Conservation (phyloP, 176 grass and related monocot species). For the Saccharum spontaneum region DNA sequence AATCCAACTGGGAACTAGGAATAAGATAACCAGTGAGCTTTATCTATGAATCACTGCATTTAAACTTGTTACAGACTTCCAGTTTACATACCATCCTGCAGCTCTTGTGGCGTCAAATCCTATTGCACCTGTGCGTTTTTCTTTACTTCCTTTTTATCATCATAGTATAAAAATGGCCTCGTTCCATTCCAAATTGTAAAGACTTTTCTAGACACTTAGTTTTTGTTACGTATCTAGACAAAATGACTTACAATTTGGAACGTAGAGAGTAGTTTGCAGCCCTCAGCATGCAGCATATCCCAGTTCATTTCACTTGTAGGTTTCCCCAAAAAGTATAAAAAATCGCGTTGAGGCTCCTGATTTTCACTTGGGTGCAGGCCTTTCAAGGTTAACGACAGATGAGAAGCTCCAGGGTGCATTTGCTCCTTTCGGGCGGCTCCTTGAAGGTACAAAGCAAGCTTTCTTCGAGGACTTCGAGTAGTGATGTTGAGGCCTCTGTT, state of each 20-base stretch:
- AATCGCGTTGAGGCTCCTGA: background rate
- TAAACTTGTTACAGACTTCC: background rate
- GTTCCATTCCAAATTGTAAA: background rate
- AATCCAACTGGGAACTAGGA: no score
- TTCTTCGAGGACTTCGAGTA: background rate
- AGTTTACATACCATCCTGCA: background rate
- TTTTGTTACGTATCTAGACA: background rate
- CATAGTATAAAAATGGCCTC: background rate
- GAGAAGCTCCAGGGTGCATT: constrained; percentile 79
- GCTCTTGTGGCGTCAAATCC: background rate
- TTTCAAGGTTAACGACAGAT: constrained; percentile 87
- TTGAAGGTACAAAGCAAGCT: constrained; percentile 51
- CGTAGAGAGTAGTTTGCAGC: background rate
- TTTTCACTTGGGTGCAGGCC: constrained; percentile 44
- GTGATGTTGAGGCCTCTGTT: background rate
- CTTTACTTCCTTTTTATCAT: background rate
- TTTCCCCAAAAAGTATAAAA: background rate
- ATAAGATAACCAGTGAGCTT: no score
- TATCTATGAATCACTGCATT: background rate
- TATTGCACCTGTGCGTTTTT: background rate
- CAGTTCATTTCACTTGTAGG: background rate
- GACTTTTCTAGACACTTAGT: background rate
- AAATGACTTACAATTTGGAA: background rate
- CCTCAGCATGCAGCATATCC: background rate
- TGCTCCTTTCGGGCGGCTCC: constrained; percentile 66